phyloP scores from a whole-genome alignment of 192 early-diverging fungal genomes.

The Chytriomyces confervae region DNA sequence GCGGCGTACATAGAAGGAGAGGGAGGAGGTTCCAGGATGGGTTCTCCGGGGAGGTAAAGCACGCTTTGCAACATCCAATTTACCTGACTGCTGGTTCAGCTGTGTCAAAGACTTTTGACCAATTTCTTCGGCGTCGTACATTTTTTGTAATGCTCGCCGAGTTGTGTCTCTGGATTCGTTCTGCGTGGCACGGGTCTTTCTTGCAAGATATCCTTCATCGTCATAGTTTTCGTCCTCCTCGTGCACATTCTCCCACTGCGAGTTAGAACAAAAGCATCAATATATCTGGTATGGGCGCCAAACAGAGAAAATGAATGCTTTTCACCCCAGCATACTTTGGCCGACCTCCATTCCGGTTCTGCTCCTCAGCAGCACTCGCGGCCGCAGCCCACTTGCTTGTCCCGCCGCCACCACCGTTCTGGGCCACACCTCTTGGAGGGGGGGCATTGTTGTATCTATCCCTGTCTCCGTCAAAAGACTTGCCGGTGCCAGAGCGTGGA shows the following conservation, averaged over 20 bases:
- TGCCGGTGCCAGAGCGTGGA: background rate
- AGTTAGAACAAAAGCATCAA: background rate
- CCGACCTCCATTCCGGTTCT: slow-evolving; percentile 5
- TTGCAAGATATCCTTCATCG: slow-evolving; percentile 48
- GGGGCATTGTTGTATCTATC: slow-evolving; percentile 9
- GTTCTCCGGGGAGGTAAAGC: slow-evolving; percentile 4
- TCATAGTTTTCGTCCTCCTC: slow-evolving; percentile 43
- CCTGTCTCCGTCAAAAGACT: background rate
- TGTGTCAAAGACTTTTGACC: slow-evolving; percentile 39
- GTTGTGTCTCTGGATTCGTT: slow-evolving; percentile 52
- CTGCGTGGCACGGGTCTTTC: slow-evolving; percentile 53
- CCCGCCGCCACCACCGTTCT: slow-evolving; percentile 4
- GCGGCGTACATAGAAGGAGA: background rate
- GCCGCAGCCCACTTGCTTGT: slow-evolving; percentile 29
- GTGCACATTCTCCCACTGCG: slow-evolving; percentile 36
- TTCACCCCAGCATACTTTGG: slow-evolving; percentile 14
- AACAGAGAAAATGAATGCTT: background rate
- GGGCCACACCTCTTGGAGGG: background rate
- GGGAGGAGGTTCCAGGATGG: background rate
- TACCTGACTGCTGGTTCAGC: slow-evolving; percentile 53
- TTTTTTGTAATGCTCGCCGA: slow-evolving; percentile 50
- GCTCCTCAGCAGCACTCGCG: slow-evolving; percentile 25
- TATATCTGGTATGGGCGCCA: background rate
- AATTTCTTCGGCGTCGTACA: slow-evolving; percentile 48
- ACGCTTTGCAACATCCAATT: slow-evolving; percentile 12